Evolutionary conservation across 257 asterid species (phyloP).

Genomic region (Catharanthus roseus): DNA sequence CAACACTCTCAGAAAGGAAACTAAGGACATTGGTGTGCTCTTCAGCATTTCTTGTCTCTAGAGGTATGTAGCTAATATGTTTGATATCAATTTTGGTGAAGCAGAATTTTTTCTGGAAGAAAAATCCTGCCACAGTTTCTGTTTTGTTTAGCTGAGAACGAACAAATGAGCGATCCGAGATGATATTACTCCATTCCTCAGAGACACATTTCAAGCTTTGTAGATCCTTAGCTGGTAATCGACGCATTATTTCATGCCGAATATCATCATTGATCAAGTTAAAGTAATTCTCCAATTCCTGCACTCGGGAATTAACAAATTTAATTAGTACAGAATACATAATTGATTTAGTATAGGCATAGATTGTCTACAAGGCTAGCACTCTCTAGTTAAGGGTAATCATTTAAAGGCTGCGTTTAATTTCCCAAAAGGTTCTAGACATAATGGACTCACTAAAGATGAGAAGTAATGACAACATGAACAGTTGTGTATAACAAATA

Average conservation of each 20-base stretch:
- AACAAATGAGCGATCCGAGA: slow-evolving; percentile 47
- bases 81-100: slow-evolving; percentile 20
- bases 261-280: slow-evolving; percentile 38
- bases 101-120: slow-evolving; percentile 52
- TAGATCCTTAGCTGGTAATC: slow-evolving; percentile 39
- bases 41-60: slow-evolving; percentile 8
- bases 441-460: neutral
- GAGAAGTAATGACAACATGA: too few species aligned
- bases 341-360: neutral
- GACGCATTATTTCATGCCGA: slow-evolving; percentile 30
- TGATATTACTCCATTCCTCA: slow-evolving; percentile 43
- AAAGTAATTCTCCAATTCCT: slow-evolving; percentile 2
- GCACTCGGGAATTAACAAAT: neutral
- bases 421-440: neutral
- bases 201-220: slow-evolving; percentile 46
- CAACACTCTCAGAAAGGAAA: slow-evolving; percentile 56
- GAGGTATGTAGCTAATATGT: slow-evolving; percentile 43
- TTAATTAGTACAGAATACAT: neutral
- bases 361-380: too few species aligned
- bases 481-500: too few species aligned
- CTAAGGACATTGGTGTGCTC: slow-evolving; percentile 25
- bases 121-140: slow-evolving; percentile 49
- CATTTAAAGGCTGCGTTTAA: neutral
- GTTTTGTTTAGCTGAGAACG: slow-evolving; percentile 27
- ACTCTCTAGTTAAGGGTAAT: too few species aligned